Base-by-base conservation (phyloP, 2,329 filamentous ascomycete genomes). In the Talaromyces albobiverticillius region DNA sequence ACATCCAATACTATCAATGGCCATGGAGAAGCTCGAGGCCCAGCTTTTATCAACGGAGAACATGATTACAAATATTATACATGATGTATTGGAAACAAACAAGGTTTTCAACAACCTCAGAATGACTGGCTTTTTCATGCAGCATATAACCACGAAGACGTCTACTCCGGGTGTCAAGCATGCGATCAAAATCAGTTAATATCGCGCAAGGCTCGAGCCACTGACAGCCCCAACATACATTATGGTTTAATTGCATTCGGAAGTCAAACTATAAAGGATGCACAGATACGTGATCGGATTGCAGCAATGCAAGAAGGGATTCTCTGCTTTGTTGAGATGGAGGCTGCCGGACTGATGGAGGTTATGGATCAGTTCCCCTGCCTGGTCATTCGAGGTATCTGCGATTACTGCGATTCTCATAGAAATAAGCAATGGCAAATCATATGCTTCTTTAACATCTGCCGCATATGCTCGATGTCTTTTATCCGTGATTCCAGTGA, bases 171-270 rank as follows among this genome's bases (percentile, higher is more conserved):
- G 13, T 40, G 36, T 40, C 5, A 5, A n/a, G 18, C 36, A n/a
- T 40, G 36, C 18, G 36, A 40, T 20, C 36, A n/a, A n/a, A 40
- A n/a, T n/a, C 36, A n/a, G 14, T 40, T 40, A n/a, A 40, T 40
- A n/a, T 6, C 14, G 14, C 36, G 36, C 14, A 6, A 20, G 36
- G 14, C 36, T n/a, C 36, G 36, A 40, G 36, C 36, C 13, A 40
- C 36, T n/a, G 36, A 40, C 18, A 13, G 18, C 7, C 45, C 45
- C 9, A 34, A n/a, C 18, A 29, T 61, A 20, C 58, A 60, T 32
- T 60, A 61, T 41, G 59, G 59, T 3, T 51, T 52, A 2, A 58
- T 61, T 42, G 58, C 51, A 20, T 61, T 60, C 3, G 58, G 49
- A 23, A 61, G 62, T 46, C 51, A 49, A 16, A 54, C 61, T 20